phyloP scores from a whole-genome alignment of 441 rosid species.

The Melastoma candidum region DNA sequence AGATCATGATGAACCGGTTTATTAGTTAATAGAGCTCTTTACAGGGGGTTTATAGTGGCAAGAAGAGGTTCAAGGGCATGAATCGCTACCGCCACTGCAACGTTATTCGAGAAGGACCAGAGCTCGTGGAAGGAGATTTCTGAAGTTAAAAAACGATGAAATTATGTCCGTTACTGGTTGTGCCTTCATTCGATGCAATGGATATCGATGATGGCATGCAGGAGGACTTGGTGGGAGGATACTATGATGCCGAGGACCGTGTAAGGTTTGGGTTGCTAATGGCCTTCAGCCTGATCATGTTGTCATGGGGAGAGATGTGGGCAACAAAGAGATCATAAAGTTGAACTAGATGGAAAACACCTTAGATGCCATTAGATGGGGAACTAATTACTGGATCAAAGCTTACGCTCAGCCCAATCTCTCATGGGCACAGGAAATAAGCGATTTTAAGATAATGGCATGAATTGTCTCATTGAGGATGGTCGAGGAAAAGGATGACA shows the following conservation, averaged over 20 bases:
- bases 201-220: constrained; percentile 11
- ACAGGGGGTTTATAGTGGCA: too few species aligned
- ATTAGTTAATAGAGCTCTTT: too few species aligned
- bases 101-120: too few species aligned
- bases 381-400: constrained; percentile 70
- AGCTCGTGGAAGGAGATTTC: too few species aligned
- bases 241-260: constrained; percentile 89
- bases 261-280: constrained; percentile 89
- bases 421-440: constrained; percentile 59
- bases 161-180: not conserved
- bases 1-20: too few species aligned
- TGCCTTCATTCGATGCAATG: not conserved
- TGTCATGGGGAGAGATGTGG: constrained; percentile 72
- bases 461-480: too few species aligned
- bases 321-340: constrained; percentile 41
- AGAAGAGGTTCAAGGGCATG: too few species aligned
- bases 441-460: too few species aligned
- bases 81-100: too few species aligned
- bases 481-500: not conserved
- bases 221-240: constrained; percentile 85
- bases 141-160: not conserved
- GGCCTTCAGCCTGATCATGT: constrained; percentile 71
- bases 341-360: constrained; percentile 53
- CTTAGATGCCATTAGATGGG: constrained; percentile 65
- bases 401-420: constrained; percentile 62